Percentiles rank a stretch among this genome's conserved stretches.
phyloP scores from a whole-genome alignment of 148 eudicot species.

The Amaranthus cruentus region DNA sequence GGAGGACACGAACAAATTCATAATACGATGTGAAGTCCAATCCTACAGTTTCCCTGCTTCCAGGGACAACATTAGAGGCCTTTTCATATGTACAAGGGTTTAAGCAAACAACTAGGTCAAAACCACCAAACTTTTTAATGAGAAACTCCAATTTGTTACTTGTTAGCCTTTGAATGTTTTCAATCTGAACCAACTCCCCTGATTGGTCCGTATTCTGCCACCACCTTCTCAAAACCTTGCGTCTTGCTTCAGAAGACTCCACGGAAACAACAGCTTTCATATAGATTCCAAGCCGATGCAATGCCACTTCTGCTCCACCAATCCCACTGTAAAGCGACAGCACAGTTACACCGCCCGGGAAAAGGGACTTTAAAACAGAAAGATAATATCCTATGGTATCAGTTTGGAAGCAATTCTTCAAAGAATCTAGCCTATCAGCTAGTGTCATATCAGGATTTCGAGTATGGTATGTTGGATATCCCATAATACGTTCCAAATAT shows the following conservation, averaged over 20 bases:
- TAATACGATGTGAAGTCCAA: constrained; percentile 62
- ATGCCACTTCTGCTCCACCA: constrained; percentile 80
- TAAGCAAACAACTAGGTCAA: constrained; percentile 74
- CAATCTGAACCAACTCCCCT: constrained; percentile 80
- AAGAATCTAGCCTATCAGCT: constrained; percentile 52
- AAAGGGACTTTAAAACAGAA: constrained; percentile 58
- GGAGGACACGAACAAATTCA: constrained; percentile 82
- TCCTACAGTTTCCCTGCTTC: constrained; percentile 29
- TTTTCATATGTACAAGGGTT: constrained; percentile 51
- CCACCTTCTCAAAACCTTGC: constrained; percentile 66
- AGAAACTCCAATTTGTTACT: constrained; percentile 55
- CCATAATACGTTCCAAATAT: constrained; percentile 60
- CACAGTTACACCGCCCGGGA: constrained; percentile 55
- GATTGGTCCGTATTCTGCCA: constrained; percentile 63
- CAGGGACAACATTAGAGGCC: constrained; percentile 22
- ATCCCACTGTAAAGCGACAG: constrained; percentile 72
- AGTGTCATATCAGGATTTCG: constrained; percentile 42
- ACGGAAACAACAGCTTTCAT: constrained; percentile 73
- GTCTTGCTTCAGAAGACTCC: constrained; percentile 59
- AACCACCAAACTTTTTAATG: constrained; percentile 50
- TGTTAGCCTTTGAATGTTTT: constrained; percentile 55
- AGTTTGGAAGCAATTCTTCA: constrained; percentile 68
- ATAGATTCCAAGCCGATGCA: constrained; percentile 70
- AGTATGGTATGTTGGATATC: constrained; percentile 74
- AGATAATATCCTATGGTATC: constrained; percentile 77